Percentiles rank a stretch among this genome's conserved stretches.
phyloP scores from a whole-genome alignment of 2,329 filamentous ascomycete species.

The Periconia sp. region DNA sequence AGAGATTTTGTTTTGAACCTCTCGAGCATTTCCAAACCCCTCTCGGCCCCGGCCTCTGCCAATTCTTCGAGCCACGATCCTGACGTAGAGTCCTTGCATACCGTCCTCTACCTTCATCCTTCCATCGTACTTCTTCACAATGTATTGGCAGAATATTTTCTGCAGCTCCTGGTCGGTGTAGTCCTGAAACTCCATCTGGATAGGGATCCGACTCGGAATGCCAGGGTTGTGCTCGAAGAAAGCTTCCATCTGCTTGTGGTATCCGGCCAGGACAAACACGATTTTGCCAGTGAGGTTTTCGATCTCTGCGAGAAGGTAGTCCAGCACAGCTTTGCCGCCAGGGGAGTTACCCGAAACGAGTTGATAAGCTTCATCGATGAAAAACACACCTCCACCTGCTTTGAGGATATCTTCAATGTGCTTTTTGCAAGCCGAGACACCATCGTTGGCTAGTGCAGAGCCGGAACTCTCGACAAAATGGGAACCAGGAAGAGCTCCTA shows the following conservation, averaged over 20 bases:
- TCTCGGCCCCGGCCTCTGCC: constrained; percentile 63
- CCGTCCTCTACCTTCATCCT: constrained; percentile 64
- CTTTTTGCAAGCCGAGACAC: constrained; percentile 60
- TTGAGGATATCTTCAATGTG: constrained; percentile 60
- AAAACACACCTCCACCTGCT: constrained; percentile 67
- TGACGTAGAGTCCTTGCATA: constrained; percentile 60
- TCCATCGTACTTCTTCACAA: constrained; percentile 57
- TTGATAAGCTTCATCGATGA: constrained; percentile 81
- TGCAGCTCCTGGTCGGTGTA: constrained; percentile 68
- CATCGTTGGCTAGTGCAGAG: constrained; percentile 64
- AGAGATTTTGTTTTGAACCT: constrained; percentile 64
- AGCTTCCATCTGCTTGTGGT: constrained; percentile 72
- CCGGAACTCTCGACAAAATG: constrained; percentile 69
- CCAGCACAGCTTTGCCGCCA: constrained; percentile 65
- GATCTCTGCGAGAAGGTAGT: constrained; percentile 71
- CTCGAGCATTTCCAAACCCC: constrained; percentile 74
- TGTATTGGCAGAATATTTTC: constrained; percentile 58
- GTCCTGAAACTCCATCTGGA: constrained; percentile 67
- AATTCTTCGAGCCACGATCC: constrained; percentile 64
- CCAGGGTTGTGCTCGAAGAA: constrained; percentile 77
- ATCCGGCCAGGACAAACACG: constrained; percentile 73
- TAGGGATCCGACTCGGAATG: constrained; percentile 68
- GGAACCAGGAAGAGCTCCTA: constrained; percentile 64
- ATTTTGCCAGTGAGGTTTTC: constrained; percentile 72
- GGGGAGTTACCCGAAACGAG: constrained; percentile 60